Conservation (phyloP, 805 yeast genomes). For the Lipomyces oligophaga region DNA sequence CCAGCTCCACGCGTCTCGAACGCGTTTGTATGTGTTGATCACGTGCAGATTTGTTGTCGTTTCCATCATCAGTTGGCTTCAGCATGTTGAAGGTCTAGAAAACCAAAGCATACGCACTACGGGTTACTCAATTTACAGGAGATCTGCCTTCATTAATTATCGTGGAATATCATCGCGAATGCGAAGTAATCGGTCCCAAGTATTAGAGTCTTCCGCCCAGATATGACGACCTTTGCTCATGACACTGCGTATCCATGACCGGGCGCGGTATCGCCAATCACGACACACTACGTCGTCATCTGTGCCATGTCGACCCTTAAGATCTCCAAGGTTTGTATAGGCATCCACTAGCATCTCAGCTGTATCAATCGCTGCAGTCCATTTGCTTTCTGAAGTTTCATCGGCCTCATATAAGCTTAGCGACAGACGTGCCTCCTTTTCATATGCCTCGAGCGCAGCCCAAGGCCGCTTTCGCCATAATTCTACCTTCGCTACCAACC, state of each 20-base stretch:
- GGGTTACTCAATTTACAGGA: too few relatives aligned
- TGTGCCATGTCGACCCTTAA: constrained; percentile 57
- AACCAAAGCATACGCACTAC: too few relatives aligned
- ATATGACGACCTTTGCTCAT: constrained; percentile 71
- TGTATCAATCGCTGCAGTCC: constrained; percentile 77
- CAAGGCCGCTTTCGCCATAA: constrained; percentile 85
- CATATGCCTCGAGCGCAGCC: constrained; percentile 80
- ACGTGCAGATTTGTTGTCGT: too few relatives aligned
- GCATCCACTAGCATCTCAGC: constrained; percentile 79
- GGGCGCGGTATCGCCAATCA: constrained; percentile 87
- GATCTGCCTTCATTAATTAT: too few relatives aligned
- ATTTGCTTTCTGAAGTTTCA: constrained; percentile 54
- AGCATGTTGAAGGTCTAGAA: too few relatives aligned
- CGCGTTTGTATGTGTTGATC: too few relatives aligned
- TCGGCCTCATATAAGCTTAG: constrained; percentile 57
- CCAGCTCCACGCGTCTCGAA: too few relatives aligned
- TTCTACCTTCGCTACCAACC: constrained; percentile 78
- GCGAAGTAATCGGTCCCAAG: constrained; percentile 63
- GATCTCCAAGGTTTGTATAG: constrained; percentile 81
- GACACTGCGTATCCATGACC: constrained; percentile 64
- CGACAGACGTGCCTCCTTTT: constrained; percentile 76
- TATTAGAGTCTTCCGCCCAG: constrained; percentile 72
- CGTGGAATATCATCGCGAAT: too few relatives aligned
- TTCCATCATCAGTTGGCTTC: too few relatives aligned
- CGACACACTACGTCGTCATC: constrained; percentile 65